Percentiles rank a stretch among this genome's conserved stretches.
Evolutionary conservation across 306 rosid species (phyloP).

Genomic region (Casuarina equisetifolia): DNA sequence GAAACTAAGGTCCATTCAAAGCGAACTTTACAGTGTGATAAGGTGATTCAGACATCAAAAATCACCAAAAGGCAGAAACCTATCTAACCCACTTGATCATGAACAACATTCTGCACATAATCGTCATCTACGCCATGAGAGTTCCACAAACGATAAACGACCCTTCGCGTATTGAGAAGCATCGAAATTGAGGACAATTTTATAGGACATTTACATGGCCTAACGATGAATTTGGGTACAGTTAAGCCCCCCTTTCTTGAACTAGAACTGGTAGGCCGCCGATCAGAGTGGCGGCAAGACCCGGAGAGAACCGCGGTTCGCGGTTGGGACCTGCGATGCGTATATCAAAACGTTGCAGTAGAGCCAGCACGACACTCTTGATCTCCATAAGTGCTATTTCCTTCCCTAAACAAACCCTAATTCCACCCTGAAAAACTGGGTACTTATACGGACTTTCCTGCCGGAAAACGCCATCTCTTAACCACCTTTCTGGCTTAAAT

Average conservation of each 20-base stretch:
- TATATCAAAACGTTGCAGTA: slow-evolving; percentile 50
- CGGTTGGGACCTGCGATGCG: slow-evolving; percentile 27
- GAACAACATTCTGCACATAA: not conserved
- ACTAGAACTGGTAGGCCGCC: slow-evolving; percentile 73
- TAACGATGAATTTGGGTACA: not conserved
- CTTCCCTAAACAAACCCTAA: slow-evolving; percentile 81
- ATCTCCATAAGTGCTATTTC: slow-evolving; percentile 75
- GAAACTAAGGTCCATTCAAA: not conserved
- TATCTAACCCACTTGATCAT: not conserved
- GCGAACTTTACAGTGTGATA: too few relatives aligned
- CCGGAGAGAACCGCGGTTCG: slow-evolving; percentile 55
- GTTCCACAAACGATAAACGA: not conserved
- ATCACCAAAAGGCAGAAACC: not conserved
- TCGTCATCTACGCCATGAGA: not conserved
- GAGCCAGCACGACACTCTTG: slow-evolving; percentile 40
- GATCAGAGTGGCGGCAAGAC: slow-evolving; percentile 64
- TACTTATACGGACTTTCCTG: slow-evolving; percentile 57
- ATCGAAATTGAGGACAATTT: slow-evolving; percentile 1
- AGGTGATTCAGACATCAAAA: not conserved
- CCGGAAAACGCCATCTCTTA: slow-evolving; percentile 43
- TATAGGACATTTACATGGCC: not conserved
- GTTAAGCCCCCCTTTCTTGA: slow-evolving; percentile 30
- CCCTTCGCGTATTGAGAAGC: not conserved
- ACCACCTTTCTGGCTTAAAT: slow-evolving; percentile 82
- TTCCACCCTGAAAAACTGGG: slow-evolving; percentile 86